Evolutionary conservation across 345 rosid genomes (phyloP).

Genomic region (Dimocarpus longan): DNA sequence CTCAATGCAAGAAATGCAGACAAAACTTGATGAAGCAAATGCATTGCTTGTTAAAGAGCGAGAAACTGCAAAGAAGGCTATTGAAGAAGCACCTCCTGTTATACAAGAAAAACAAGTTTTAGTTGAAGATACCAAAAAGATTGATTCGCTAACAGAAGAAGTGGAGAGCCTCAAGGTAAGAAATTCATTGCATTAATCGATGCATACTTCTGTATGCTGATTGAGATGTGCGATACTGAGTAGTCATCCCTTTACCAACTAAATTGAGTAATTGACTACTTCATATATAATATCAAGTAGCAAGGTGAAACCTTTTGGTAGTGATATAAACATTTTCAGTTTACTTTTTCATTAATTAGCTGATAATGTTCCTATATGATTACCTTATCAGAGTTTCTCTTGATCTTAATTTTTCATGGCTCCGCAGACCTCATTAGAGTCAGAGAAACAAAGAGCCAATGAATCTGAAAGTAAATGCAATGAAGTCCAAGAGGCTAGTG

Average conservation of each 20-base stretch:
- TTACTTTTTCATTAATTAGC: not conserved
- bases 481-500: conserved; percentile 54
- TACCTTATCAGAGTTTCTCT: conserved; percentile 9
- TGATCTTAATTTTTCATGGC: conserved; percentile 18
- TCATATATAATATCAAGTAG: not conserved
- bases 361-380: too few relatives aligned
- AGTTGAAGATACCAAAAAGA: conserved; percentile 63
- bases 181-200: conserved; percentile 12
- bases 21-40: conserved; percentile 57
- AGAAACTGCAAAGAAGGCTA: conserved; percentile 54
- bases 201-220: not conserved
- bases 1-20: conserved; percentile 53
- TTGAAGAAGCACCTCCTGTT: conserved; percentile 63
- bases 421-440: conserved; percentile 55
- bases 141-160: conserved; percentile 54
- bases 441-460: conserved; percentile 66
- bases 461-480: conserved; percentile 56
- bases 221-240: not conserved
- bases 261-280: not conserved
- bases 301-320: not conserved
- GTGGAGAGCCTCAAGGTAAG: conserved; percentile 59
- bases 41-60: conserved; percentile 54
- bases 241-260: not conserved
- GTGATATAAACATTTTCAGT: not conserved
- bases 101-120: conserved; percentile 60